Percentiles rank a stretch among this genome's conserved stretches.
These are phyloP conservation scores for Tulasnella sp. DNA, from an alignment of 768 basidiomycete species.

Conservation along the genomic window DNA sequence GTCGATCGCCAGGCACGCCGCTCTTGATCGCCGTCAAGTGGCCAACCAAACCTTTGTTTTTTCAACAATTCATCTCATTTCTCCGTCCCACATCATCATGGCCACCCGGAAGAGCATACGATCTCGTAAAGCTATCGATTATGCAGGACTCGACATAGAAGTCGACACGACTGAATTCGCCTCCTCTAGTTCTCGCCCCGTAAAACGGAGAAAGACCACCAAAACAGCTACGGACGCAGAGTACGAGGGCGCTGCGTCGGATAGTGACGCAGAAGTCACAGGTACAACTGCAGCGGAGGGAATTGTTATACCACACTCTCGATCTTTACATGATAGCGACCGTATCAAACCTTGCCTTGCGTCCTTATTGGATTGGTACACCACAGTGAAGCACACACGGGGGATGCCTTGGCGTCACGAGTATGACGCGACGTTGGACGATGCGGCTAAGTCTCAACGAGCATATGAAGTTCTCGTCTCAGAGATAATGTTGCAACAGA, in stretches of 20 bases:
- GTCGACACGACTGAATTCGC: neutral
- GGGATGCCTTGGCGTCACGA: conserved; percentile 92
- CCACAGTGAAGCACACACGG: conserved; percentile 49
- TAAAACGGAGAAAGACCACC: neutral
- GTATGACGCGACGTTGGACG: conserved; percentile 34
- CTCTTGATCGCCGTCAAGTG: neutral
- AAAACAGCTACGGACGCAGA: neutral
- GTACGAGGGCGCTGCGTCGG: neutral
- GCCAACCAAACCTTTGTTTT: neutral
- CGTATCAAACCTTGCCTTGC: neutral
- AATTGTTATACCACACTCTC: neutral
- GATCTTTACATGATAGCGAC: neutral
- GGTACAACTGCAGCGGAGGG: neutral
- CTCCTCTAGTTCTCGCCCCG: neutral
- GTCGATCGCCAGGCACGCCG: neutral
- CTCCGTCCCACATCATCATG: neutral
- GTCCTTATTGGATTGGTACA: conserved; percentile 49
- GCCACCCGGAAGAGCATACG: neutral
- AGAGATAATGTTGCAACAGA: conserved; percentile 96
- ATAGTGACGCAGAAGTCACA: neutral
- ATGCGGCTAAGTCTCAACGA: conserved; percentile 61
- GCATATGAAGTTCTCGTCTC: conserved; percentile 89
- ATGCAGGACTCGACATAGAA: neutral
- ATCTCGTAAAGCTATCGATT: neutral
- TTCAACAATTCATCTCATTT: neutral